Evolutionary conservation across 1,284 basidiomycete genomes (phyloP).

Genomic region (Trametes versicolor): DNA sequence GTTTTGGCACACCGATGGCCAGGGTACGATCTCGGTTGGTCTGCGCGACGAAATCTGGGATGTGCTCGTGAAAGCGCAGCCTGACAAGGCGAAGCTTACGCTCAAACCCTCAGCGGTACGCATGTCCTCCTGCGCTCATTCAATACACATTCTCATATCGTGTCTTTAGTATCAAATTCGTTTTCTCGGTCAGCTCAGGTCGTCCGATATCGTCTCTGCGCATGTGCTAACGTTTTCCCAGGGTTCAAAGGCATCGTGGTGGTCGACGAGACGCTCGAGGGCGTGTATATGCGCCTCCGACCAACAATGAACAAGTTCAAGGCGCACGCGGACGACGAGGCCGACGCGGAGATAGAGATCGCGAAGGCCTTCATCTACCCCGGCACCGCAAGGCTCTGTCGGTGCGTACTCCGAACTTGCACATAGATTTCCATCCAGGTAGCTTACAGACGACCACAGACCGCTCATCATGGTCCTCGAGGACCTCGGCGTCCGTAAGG

Average conservation of each 20-base stretch:
- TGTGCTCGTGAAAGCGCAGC: slow-evolving; percentile 56
- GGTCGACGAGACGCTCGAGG: slow-evolving; percentile 64
- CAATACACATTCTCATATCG: not conserved
- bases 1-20: slow-evolving; percentile 76
- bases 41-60: slow-evolving; percentile 68
- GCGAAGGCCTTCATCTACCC: slow-evolving; percentile 68
- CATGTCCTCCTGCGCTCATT: slow-evolving; percentile 18
- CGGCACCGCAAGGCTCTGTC: slow-evolving; percentile 67
- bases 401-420: slow-evolving; percentile 51
- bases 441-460: slow-evolving; percentile 45
- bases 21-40: slow-evolving; percentile 74
- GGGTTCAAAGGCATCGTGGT: slow-evolving; percentile 76
- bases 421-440: not conserved
- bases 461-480: slow-evolving; percentile 78
- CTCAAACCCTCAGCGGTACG: slow-evolving; percentile 68
- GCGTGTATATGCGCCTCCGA: slow-evolving; percentile 68
- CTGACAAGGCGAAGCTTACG: slow-evolving; percentile 39
- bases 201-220: not conserved
- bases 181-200: slow-evolving; percentile 60
- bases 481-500: slow-evolving; percentile 62
- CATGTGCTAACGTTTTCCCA: slow-evolving; percentile 9
- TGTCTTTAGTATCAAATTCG: slow-evolving; percentile 72
- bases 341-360: slow-evolving; percentile 74
- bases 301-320: slow-evolving; percentile 80
- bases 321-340: slow-evolving; percentile 48